These are phyloP conservation scores for Leucosporidium yakuticum DNA, from an alignment of 768 basidiomycete genomes.

Conservation along the genomic window DNA sequence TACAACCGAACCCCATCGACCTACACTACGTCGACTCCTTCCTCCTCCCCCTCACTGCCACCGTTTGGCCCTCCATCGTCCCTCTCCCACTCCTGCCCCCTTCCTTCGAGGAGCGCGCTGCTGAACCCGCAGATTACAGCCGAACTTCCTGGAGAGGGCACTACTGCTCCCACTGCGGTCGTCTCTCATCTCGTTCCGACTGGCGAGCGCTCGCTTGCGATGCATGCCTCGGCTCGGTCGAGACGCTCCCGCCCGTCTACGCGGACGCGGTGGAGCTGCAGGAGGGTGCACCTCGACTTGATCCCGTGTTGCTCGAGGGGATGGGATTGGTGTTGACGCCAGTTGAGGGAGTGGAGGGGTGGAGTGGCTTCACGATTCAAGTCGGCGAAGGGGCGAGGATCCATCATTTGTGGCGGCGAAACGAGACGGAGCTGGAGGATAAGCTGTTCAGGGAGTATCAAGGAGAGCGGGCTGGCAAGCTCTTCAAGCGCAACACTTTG, in stretches of 20 bases:
- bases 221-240: not conserved
- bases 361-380: conserved; percentile 2
- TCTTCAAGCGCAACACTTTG: conserved; percentile 20
- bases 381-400: conserved; percentile 5
- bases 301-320: not conserved
- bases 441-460: conserved; percentile 24
- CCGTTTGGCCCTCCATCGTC: not conserved
- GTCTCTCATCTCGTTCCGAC: conserved; percentile 6
- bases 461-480: conserved; percentile 6
- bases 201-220: conserved; percentile 2
- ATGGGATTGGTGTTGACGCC: not conserved
- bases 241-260: not conserved
- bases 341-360: not conserved
- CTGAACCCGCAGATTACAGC: not conserved
- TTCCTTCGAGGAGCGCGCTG: conserved; percentile 11
- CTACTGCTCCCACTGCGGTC: conserved; percentile 19
- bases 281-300: not conserved
- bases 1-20: not conserved
- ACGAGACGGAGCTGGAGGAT: not conserved
- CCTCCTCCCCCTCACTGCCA: not conserved
- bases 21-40: conserved; percentile 13
- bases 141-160: conserved; percentile 13
- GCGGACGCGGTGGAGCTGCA: not conserved
- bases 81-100: conserved; percentile 12
- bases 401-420: conserved; percentile 23